Evolutionary conservation across 176 grass and related monocot species (phyloP), one percentile per base, ranked within the genome.

Genomic region (barley (Hordeum vulgare)): DNA sequence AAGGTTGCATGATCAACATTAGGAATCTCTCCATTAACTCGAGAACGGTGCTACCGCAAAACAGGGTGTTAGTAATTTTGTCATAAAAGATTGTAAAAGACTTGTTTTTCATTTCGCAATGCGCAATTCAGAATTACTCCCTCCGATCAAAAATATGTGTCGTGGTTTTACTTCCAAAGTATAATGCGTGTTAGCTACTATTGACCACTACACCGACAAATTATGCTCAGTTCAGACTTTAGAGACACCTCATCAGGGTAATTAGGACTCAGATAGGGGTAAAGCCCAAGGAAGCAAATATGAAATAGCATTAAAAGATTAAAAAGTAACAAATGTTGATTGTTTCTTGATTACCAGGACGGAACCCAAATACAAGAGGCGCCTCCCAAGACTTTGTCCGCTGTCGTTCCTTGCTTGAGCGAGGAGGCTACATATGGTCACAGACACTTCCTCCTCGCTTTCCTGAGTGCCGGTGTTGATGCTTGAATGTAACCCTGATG

Each of bases 341-440:
- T 4, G 6, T 9, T 31, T 54, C 39, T 54, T 31, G 21, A 87
- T 82, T 99, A 99, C 96, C 80, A 78, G 85, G 79, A 96, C 80
- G 45, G 89, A 99, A 62, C 86, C 91, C 59, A 99, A 90, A 84
- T 99, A 93, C 41, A 90, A 96, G 17, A 99, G 81, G 75, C 89
- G 89, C 35, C 89, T 96, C 40, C 96, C 96, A 74, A 96, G 93
- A 72, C 81, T 94, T 51, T 80, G 81, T 56, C 59, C 91, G 51
- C 66, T 99, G 76, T 70, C 42, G 20, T 33, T 90, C 83, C 94
- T 91, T 86, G 93, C 91, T 88, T 94, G 91, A 6, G 96, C 91
- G 47, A 99, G 87, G 84, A 99, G 91, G 83, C 89, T 99, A 57
- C 96, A 93, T 24, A 99, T 99, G 24, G 93, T 98, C 21, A 89